Percentiles rank a stretch among this genome's conserved stretches.
Conservation (phyloP, 1,284 basidiomycete species). For the Ustilago curta region DNA sequence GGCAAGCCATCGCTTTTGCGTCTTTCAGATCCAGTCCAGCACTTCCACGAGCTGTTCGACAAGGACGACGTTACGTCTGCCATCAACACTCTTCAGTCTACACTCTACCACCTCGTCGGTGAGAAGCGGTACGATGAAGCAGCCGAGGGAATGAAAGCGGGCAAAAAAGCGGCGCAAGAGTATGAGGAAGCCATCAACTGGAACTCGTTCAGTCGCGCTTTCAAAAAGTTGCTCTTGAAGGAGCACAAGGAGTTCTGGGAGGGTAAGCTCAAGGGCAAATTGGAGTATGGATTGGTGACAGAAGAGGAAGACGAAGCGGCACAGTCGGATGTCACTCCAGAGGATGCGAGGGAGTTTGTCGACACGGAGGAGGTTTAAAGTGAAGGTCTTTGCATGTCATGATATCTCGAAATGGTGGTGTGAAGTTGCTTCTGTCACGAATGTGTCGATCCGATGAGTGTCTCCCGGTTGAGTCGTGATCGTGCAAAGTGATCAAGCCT, state of each 20-base stretch:
- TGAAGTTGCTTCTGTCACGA: not conserved
- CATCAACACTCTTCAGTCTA: conserved; percentile 42
- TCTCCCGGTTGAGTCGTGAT: not conserved
- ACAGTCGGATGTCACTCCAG: conserved; percentile 34
- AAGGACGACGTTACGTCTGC: conserved; percentile 47
- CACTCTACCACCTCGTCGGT: conserved; percentile 31
- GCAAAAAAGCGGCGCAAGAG: conserved; percentile 39
- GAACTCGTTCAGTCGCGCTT: conserved; percentile 34
- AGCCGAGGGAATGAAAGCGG: conserved; percentile 26
- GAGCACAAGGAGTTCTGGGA: conserved; percentile 43
- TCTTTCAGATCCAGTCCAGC: conserved; percentile 29
- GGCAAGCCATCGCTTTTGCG: conserved; percentile 9
- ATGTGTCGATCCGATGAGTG: no score
- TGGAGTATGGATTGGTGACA: conserved; percentile 39
- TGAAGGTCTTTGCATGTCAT: not conserved
- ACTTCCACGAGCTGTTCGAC: conserved; percentile 42
- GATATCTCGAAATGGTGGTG: not conserved
- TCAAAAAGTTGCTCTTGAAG: conserved; percentile 30
- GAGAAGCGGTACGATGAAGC: conserved; percentile 27
- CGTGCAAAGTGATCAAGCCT: not conserved
- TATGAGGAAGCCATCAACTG: conserved; percentile 53
- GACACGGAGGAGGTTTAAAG: conserved; percentile 37
- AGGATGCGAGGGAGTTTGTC: conserved; percentile 44
- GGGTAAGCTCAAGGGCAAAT: conserved; percentile 18
- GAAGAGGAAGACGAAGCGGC: conserved; percentile 46